Conservation (phyloP, 371 early-diverging fungal genomes). For the Synchytrium microbalum region DNA sequence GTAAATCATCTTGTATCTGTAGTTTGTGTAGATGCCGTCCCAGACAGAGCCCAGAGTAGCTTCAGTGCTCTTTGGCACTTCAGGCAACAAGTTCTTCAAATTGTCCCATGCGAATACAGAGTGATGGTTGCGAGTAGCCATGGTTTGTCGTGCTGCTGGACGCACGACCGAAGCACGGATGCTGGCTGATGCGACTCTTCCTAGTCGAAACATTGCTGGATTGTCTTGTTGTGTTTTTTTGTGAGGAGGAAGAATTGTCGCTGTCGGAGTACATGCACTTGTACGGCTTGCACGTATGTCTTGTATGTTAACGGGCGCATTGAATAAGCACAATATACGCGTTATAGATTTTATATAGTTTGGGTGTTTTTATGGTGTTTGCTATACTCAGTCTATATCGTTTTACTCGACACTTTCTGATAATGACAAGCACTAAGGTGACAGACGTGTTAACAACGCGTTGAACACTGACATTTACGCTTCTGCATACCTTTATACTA, state of each 20-base stretch:
- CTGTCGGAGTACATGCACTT: no score
- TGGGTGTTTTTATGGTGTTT: no score
- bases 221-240: background rate
- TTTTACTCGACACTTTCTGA: no score
- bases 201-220: background rate
- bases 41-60: constrained; percentile 37
- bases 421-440: no score
- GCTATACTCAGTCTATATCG: no score
- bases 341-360: no score
- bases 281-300: no score
- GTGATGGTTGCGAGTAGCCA: constrained; percentile 18
- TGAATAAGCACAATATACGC: no score
- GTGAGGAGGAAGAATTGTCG: background rate
- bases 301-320: no score
- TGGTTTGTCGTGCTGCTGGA: constrained; percentile 4
- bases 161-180: background rate
- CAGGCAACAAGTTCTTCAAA: constrained; percentile 27
- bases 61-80: constrained; percentile 16
- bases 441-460: no score
- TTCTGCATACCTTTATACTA: no score
- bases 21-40: constrained; percentile 31
- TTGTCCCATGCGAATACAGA: constrained; percentile 28
- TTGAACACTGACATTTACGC: no score
- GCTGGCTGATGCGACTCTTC: background rate
- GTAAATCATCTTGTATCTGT: constrained; percentile 34